These are phyloP conservation scores for Talaromyces sp. DNA, from an alignment of 2,329 filamentous ascomycete genomes.

Conservation along the genomic window DNA sequence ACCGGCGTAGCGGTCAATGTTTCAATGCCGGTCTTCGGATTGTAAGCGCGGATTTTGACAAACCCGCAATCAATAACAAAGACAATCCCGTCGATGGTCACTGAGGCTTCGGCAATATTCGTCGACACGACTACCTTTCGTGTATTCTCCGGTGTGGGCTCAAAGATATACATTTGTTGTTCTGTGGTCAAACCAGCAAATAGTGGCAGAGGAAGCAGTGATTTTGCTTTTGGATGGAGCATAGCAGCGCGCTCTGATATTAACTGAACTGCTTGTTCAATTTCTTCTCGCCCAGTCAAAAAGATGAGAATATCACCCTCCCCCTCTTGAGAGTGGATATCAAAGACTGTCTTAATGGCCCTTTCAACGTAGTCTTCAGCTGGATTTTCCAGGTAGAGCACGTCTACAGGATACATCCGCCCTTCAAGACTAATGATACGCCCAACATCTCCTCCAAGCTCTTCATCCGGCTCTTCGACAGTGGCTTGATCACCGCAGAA, in stretches of 20 bases:
- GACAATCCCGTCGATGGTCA: constrained; percentile 88
- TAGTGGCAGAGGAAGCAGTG: constrained; percentile 70
- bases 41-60: constrained; percentile 83
- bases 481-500: constrained; percentile 56
- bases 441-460: constrained; percentile 46
- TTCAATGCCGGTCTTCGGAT: constrained; percentile 81
- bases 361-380: constrained; percentile 83
- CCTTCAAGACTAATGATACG: constrained; percentile 82
- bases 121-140: constrained; percentile 91
- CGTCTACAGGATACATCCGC: constrained; percentile 82
- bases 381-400: constrained; percentile 73
- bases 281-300: constrained; percentile 88
- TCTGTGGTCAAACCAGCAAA: constrained; percentile 88
- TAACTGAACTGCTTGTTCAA: constrained; percentile 75
- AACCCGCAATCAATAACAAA: constrained; percentile 90
- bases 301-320: constrained; percentile 89
- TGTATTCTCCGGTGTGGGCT: constrained; percentile 73
- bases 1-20: constrained; percentile 75
- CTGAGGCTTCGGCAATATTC: constrained; percentile 93
- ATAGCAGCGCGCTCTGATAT: constrained; percentile 68
- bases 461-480: constrained; percentile 31
- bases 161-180: constrained; percentile 93
- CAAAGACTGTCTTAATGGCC: constrained; percentile 76
- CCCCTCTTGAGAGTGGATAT: constrained; percentile 77
- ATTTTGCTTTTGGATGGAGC: constrained; percentile 57